Evolutionary conservation across 2,329 filamentous ascomycete species (phyloP), one percentile per base, ranked within the genome.

Genomic region (Botrytis squamosa): DNA sequence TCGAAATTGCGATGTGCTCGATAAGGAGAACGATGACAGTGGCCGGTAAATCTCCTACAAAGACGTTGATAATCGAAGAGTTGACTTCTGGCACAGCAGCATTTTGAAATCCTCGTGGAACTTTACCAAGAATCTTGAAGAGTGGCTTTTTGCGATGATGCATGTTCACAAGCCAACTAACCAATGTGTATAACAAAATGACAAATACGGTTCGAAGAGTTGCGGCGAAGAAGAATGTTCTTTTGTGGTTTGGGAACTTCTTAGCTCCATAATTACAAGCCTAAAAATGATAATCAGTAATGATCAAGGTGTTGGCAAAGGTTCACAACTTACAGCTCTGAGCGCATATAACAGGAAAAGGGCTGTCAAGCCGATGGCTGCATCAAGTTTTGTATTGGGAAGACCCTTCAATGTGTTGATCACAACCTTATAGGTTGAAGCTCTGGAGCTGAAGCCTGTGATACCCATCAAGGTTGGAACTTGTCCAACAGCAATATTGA

Each of bases 1-100:
- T 99, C 29, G 95, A 94, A 76, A 98, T 98, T 66, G 95, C 94
- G 79, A 98, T 97, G 81, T 98, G 95, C 83, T 98, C 96, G 75
- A 98, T 97, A 52, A 98, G 87, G 73, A 98, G 87, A n/a, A 99
- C 95, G 77, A 98, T 97, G 70, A 98, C 91, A 0, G 92, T 91
- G 12, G 93, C 92, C 0, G 96, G 96, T 6, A 98, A 85, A 76
- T 98, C 88, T 62, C 86, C 85, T 1, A 88, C 86, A 80, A 97
- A 94, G 0, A 89, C 84, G 2, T 84, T 86, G 80, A 97, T 88
- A 70, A 98, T 88, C 0, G 86, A 82, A 0, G 82, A 83, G 77
- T 92, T 89, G 74, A 98, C 84, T 0, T 83, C 85, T 0, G 96
- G 96, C 8, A 92, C 90, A 25, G 87, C 90, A 29, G 93, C 92